These are phyloP conservation scores for Tricholomella constricta DNA, from an alignment of 768 basidiomycete genomes.

Conservation along the genomic window DNA sequence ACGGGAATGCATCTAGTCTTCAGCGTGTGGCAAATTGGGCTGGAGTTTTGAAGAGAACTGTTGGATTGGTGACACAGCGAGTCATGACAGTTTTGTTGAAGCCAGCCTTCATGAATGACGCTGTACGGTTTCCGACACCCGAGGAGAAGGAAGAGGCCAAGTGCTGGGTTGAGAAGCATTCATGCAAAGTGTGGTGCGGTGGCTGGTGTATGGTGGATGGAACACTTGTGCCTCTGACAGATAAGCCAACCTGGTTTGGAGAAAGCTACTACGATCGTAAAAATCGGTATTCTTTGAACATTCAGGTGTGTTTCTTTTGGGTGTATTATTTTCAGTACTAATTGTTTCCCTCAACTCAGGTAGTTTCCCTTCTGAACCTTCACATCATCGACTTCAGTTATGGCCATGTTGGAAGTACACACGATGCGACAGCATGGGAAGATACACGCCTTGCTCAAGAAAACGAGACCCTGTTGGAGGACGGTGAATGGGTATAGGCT, in stretches of 20 bases:
- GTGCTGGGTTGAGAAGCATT: constrained; percentile 21
- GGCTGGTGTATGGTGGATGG: constrained; percentile 24
- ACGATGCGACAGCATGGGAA: constrained; percentile 34
- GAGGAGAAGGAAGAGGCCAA: constrained; percentile 15
- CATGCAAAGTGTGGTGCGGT: constrained; percentile 21
- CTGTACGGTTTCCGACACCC: neutral
- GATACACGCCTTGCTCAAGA: constrained; percentile 21
- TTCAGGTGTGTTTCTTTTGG: neutral
- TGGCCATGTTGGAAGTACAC: constrained; percentile 32
- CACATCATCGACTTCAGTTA: constrained; percentile 34
- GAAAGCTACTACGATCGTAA: constrained; percentile 31
- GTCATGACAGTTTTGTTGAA: neutral
- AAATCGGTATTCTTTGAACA: constrained; percentile 28
- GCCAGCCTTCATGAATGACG: neutral
- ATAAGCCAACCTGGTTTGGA: constrained; percentile 22
- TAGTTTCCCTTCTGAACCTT: constrained; percentile 33
- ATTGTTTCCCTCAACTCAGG: constrained; percentile 24
- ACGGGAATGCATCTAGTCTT: constrained; percentile 21
- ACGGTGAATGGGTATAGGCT: constrained; percentile 37
- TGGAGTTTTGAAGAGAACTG: constrained; percentile 14
- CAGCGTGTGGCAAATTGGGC: constrained; percentile 24
- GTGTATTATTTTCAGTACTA: no score
- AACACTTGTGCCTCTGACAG: constrained; percentile 17
- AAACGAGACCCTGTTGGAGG: constrained; percentile 22
- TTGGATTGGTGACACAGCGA: constrained; percentile 15